Conservation (phyloP, 2,329 filamentous ascomycete species). For the Phyllosticta citribraziliensis region DNA sequence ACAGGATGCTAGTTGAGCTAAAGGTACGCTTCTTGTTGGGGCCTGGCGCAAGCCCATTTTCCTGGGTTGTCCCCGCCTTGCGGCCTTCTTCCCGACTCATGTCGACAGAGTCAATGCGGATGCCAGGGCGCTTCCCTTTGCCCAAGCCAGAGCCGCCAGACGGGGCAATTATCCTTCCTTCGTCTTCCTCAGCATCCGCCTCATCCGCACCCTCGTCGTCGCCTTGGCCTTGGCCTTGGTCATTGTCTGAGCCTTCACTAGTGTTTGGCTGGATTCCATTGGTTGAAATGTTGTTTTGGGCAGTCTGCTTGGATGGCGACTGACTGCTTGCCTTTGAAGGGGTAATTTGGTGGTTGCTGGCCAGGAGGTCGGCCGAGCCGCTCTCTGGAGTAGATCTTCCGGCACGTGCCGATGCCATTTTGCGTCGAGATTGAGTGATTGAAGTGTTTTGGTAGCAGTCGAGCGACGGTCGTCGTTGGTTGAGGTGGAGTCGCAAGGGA, state of each 20-base stretch:
- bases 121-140: slow-evolving; percentile 26
- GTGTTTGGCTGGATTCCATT: neutral
- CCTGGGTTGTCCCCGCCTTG: slow-evolving; percentile 12
- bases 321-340: neutral
- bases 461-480: neutral
- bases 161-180: slow-evolving; percentile 22
- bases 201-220: slow-evolving; percentile 15
- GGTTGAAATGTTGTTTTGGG: neutral
- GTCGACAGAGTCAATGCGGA: slow-evolving; percentile 24
- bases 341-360: neutral
- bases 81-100: slow-evolving; percentile 19
- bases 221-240: slow-evolving; percentile 9
- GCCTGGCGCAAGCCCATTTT: slow-evolving; percentile 17
- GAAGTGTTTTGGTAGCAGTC: neutral
- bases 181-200: slow-evolving; percentile 24
- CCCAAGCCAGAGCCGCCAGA: slow-evolving; percentile 24
- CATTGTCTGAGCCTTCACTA: slow-evolving; percentile 5
- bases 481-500: neutral
- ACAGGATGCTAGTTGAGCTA: slow-evolving; percentile 30
- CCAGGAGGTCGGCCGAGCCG: neutral
- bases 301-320: neutral
- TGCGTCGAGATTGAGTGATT: neutral
- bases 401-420: slow-evolving; percentile 3
- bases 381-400: neutral
- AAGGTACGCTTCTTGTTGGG: slow-evolving; percentile 29